Conservation (phyloP, 2,329 filamentous ascomycete genomes). For the Amauroascus niger region DNA sequence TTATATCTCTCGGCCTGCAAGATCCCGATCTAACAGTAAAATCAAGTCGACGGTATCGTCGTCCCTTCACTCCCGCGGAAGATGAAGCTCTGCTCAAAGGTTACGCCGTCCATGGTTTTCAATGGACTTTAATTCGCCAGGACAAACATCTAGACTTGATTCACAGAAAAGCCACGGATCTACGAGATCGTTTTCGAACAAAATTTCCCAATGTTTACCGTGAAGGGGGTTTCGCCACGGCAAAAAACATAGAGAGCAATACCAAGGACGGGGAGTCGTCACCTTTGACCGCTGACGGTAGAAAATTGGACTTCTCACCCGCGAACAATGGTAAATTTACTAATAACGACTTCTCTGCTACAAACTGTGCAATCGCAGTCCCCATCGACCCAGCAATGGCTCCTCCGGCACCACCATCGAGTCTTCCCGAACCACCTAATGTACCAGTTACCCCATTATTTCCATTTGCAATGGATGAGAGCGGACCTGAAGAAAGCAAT, state of each 20-base stretch:
- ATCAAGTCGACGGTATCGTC: slow-evolving; percentile 44
- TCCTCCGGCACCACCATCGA: slow-evolving; percentile 26
- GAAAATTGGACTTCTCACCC: background rate
- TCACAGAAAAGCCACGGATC: slow-evolving; percentile 47
- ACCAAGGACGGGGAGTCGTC: background rate
- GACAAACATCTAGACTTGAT: slow-evolving; percentile 45
- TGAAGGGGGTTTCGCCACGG: slow-evolving; percentile 34
- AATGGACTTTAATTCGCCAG: slow-evolving; percentile 51
- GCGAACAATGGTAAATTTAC: background rate
- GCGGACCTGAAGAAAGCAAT: slow-evolving; percentile 15
- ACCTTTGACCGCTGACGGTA: background rate
- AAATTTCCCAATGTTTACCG: slow-evolving; percentile 50
- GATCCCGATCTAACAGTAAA: slow-evolving; percentile 41
- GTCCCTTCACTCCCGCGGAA: slow-evolving; percentile 48
- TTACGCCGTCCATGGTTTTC: slow-evolving; percentile 49
- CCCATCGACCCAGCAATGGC: slow-evolving; percentile 27
- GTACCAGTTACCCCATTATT: slow-evolving; percentile 17
- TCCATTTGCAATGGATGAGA: slow-evolving; percentile 29
- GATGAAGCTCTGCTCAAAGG: slow-evolving; percentile 51
- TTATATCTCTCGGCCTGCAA: slow-evolving; percentile 40
- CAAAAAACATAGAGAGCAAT: slow-evolving; percentile 21
- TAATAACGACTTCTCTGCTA: background rate
- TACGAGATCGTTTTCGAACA: slow-evolving; percentile 53
- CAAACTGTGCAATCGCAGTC: slow-evolving; percentile 6
- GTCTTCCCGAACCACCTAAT: slow-evolving; percentile 14